phyloP scores from a whole-genome alignment of 257 asterid genomes.

The Ajuga chamaepitys region DNA sequence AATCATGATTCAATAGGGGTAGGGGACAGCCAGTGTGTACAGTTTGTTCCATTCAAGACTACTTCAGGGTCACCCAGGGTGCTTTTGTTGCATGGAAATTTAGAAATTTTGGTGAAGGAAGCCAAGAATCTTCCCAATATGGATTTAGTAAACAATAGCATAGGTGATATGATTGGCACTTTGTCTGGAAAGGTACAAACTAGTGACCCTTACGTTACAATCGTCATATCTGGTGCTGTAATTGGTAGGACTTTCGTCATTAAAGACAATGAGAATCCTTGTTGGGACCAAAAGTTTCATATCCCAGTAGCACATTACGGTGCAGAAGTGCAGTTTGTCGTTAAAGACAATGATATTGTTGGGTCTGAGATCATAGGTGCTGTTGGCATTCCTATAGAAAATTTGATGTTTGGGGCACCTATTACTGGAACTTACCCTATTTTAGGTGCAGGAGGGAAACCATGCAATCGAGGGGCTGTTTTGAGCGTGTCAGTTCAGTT shows the following conservation, averaged over 20 bases:
- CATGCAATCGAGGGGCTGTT: constrained; percentile 54
- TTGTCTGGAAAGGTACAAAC: constrained; percentile 49
- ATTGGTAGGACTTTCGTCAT: constrained; percentile 76
- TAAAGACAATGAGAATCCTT: constrained; percentile 60
- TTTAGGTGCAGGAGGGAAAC: constrained; percentile 52
- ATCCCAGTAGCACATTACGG: constrained; percentile 84
- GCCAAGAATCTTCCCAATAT: constrained; percentile 79
- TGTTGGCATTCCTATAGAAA: constrained; percentile 70
- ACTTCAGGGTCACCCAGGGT: constrained; percentile 37
- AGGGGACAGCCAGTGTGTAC: constrained; percentile 55
- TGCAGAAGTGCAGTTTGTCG: constrained; percentile 77
- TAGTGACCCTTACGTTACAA: constrained; percentile 84
- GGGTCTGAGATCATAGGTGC: constrained; percentile 88
- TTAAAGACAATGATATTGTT: constrained; percentile 75
- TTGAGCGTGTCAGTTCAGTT: constrained; percentile 64
- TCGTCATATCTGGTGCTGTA: constrained; percentile 60
- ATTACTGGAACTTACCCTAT: constrained; percentile 60
- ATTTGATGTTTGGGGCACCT: constrained; percentile 33
- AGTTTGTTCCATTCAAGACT: constrained; percentile 69
- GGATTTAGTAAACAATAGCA: constrained; percentile 55
- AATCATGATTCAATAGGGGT: constrained; percentile 38
- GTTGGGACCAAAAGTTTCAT: constrained; percentile 81
- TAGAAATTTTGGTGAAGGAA: constrained; percentile 69
- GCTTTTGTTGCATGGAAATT: constrained; percentile 69
- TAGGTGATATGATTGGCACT: constrained; percentile 45